phyloP scores from a whole-genome alignment of 2,329 filamentous ascomycete species.

The Acephala macrosclerotiorum region DNA sequence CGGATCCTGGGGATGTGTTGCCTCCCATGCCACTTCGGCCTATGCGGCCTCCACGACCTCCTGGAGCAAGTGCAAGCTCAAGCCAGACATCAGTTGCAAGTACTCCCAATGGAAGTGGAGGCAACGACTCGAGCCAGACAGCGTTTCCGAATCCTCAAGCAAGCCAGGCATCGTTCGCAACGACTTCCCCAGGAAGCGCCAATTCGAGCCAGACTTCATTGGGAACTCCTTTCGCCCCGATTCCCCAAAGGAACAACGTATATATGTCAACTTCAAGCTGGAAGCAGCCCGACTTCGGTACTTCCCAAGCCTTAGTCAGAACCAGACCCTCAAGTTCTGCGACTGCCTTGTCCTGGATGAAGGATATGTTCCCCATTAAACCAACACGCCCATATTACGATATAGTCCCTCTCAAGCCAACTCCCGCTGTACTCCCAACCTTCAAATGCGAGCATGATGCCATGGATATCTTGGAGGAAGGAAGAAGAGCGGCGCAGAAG shows the following conservation, averaged over 20 bases:
- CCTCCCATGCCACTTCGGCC: slow-evolving; percentile 30
- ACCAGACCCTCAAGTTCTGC: slow-evolving; percentile 86
- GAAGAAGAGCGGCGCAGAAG: slow-evolving; percentile 17
- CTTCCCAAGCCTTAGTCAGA: slow-evolving; percentile 21
- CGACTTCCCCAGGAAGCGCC: background rate
- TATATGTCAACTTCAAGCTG: slow-evolving; percentile 5
- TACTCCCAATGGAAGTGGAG: slow-evolving; percentile 5
- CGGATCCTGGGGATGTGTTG: slow-evolving; percentile 29
- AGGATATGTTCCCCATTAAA: slow-evolving; percentile 23
- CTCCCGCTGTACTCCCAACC: slow-evolving; percentile 24
- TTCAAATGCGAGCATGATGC: slow-evolving; percentile 24
- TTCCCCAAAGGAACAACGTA: slow-evolving; percentile 4
- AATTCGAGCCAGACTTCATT: too few relatives aligned
- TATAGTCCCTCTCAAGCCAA: slow-evolving; percentile 18
- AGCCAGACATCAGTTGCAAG: slow-evolving; percentile 20
- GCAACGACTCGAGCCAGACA: slow-evolving; percentile 20
- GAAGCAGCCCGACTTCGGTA: slow-evolving; percentile 12
- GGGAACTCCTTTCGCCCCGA: too few relatives aligned
- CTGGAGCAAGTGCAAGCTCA: slow-evolving; percentile 17
- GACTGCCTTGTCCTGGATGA: slow-evolving; percentile 65
- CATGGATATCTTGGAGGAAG: slow-evolving; percentile 26
- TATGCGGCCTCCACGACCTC: slow-evolving; percentile 9
- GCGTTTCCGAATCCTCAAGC: too few relatives aligned
- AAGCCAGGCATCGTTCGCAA: slow-evolving; percentile 6
- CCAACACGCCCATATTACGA: slow-evolving; percentile 26